Percentiles rank a stretch among this genome's conserved stretches.
Conservation (phyloP, 2,329 filamentous ascomycete genomes). For the Cladosporium cucumerinum region DNA sequence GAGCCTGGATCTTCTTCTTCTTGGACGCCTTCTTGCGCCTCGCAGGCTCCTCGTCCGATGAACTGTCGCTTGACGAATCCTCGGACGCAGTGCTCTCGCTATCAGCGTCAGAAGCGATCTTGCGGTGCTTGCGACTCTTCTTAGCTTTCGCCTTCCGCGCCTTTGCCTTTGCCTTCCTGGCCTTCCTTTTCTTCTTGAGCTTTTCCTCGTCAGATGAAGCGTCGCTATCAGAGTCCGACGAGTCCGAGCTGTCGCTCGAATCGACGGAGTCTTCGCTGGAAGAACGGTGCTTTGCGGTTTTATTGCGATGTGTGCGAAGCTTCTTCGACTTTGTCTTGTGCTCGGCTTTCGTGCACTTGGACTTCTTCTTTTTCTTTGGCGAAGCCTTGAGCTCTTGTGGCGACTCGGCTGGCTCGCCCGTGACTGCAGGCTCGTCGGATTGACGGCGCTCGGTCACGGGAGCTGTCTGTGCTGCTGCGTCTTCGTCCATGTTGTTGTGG, state of each 20-base stretch:
- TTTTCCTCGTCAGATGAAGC: slow-evolving; percentile 25
- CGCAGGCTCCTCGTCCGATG: slow-evolving; percentile 7
- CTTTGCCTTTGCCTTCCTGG: slow-evolving; percentile 19
- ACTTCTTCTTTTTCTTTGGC: slow-evolving; percentile 15
- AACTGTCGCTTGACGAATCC: neutral
- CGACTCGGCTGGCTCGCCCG: neutral
- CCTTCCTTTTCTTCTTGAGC: slow-evolving; percentile 24
- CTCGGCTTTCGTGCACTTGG: slow-evolving; percentile 19
- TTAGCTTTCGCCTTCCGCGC: slow-evolving; percentile 19
- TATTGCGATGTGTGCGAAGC: neutral
- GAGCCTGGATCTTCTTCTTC: slow-evolving; percentile 11
- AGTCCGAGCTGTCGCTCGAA: slow-evolving; percentile 11
- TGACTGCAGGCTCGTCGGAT: slow-evolving; percentile 17
- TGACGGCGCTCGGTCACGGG: slow-evolving; percentile 19
- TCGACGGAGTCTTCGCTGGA: slow-evolving; percentile 11
- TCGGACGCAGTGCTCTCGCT: neutral
- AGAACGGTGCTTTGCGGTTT: neutral
- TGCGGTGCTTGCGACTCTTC: slow-evolving; percentile 14
- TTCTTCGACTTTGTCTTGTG: slow-evolving; percentile 18
- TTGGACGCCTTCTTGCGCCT: slow-evolving; percentile 3
- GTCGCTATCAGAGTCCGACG: slow-evolving; percentile 21
- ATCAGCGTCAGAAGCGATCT: neutral
- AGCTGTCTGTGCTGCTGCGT: slow-evolving; percentile 21
- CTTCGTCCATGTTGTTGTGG: slow-evolving; percentile 29
- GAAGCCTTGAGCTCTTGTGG: slow-evolving; percentile 7